Percentiles rank a stretch among this genome's conserved stretches.
These are phyloP conservation scores for Candida boidinii DNA, from an alignment of 805 yeast genomes.

Conservation along the genomic window DNA sequence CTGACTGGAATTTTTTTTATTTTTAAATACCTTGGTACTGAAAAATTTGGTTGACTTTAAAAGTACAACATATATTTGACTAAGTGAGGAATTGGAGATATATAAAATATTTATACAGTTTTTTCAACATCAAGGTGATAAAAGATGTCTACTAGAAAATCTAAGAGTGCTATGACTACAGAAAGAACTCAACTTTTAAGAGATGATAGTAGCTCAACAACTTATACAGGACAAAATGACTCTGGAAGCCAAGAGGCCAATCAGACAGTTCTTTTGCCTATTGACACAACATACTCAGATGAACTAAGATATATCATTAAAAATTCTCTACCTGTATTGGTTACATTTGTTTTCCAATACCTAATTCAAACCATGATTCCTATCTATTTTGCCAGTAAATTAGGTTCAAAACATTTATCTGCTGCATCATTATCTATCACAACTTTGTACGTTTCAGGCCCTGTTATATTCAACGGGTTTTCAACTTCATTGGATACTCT, in stretches of 20 bases:
- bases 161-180: neutral
- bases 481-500: conserved; percentile 68
- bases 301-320: conserved; percentile 21
- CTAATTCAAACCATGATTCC: conserved; percentile 66
- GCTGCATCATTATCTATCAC: conserved; percentile 65
- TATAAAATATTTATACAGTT: no score
- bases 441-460: conserved; percentile 68
- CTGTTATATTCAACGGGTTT: conserved; percentile 65
- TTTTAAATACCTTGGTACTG: no score
- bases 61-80: no score
- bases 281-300: conserved; percentile 7
- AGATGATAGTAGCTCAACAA: neutral
- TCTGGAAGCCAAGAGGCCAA: no score
- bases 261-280: no score
- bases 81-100: no score
- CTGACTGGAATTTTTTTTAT: no score
- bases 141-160: no score
- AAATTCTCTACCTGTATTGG: conserved; percentile 47
- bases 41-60: no score
- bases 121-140: no score
- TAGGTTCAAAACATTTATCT: conserved; percentile 60
- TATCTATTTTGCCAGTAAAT: conserved; percentile 59
- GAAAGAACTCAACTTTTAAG: neutral
- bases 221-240: neutral
- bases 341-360: conserved; percentile 61